Conservation (phyloP, 495 filamentous ascomycete genomes). For the Cudoniella acicularis region DNA sequence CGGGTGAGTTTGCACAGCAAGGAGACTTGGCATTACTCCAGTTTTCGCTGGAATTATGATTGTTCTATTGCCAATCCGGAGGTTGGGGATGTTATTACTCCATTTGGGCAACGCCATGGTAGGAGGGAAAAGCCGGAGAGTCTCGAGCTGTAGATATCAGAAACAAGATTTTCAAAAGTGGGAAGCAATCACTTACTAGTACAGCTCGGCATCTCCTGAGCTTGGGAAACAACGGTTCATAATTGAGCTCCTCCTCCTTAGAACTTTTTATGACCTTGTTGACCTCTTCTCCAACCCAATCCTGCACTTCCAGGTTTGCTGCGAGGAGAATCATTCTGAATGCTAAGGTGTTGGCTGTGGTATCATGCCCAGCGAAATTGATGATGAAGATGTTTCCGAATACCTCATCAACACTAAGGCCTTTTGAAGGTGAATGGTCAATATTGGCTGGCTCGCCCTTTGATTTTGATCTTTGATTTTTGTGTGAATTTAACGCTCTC, state of each 20-base stretch:
- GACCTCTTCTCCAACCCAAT: neutral
- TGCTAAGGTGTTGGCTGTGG: neutral
- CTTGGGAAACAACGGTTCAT: neutral
- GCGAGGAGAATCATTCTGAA: neutral
- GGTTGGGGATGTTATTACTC: neutral
- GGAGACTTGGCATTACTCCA: neutral
- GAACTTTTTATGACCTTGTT: neutral
- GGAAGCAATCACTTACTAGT: neutral
- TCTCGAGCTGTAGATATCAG: neutral
- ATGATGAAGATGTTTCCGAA: neutral
- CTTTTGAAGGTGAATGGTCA: neutral
- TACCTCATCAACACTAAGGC: neutral
- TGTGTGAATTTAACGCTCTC: neutral
- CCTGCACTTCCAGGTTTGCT: neutral
- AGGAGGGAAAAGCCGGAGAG: neutral
- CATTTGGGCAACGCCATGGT: neutral
- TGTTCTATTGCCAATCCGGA: neutral
- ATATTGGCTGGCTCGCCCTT: too few species aligned
- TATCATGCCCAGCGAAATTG: neutral
- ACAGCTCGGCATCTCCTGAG: neutral
- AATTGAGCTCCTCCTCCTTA: neutral
- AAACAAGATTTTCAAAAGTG: too few species aligned
- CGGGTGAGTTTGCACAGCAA: neutral
- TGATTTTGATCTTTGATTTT: neutral
- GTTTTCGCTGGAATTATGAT: neutral